Evolutionary conservation across 306 rosid genomes (phyloP), one percentile per base, ranked within the genome.

Genomic region (Pueraria montana): DNA sequence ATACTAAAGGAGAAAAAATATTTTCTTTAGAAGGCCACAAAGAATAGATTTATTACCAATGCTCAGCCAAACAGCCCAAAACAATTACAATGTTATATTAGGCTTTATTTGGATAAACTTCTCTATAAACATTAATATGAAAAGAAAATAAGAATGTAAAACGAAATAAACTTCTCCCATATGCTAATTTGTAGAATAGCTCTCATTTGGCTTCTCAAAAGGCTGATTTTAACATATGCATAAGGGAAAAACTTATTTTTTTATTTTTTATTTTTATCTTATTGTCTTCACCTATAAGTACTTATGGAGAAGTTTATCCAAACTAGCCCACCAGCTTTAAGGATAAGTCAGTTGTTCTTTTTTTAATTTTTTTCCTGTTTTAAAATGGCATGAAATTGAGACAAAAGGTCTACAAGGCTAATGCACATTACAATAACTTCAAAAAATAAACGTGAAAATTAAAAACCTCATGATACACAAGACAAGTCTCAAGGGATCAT

Each of bases 321-420:
- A 34, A 34, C 38, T 76, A 61, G 82, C 14, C 18, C 7, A 24
- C 32, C 2, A 1, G 11, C 16, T 65, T 38, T 21, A 30, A n/a
- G 13, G 34, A 80, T 14, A 55, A 13, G 8, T 68, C 20, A 40
- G 3, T 10, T 9, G 2, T 70, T 50, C 32, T 27, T 38, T 11
- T 3, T 27, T 10, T 23, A 34, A 61, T 0, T 17, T 13, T 9
- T 56, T 46, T 2, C 79, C 36, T 11, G 10, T 26, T 72, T n/a
- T 30, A 23, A 55, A 79, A 74, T 66, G 69, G 43, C 50, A 48
- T 4, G 49, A 67, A 38, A 64, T 12, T 8, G 59, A 77, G 18
- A 68, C 40, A 26, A 58, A 63, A 74, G 23, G 80, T 55, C 63
- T 13, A 26, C 68, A 49, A 78, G 38, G 38, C 38, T 34, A 34